Evolutionary conservation across 805 yeast species (phyloP).

Genomic region (Kluyveromyces starmeri): DNA sequence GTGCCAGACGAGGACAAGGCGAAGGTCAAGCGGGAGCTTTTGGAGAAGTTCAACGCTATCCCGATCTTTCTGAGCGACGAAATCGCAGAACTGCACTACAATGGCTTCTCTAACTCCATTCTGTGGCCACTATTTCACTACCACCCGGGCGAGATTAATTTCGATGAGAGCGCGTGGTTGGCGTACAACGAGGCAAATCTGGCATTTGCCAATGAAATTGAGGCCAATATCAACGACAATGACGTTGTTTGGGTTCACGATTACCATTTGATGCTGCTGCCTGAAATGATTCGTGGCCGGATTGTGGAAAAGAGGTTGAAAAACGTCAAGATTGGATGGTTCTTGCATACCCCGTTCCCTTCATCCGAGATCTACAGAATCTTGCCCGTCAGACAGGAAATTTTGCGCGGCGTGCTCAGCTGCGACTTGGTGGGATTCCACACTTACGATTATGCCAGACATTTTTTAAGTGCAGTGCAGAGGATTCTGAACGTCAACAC

Average conservation of each 20-base stretch:
- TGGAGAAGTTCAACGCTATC: constrained; percentile 73
- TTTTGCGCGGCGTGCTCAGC: constrained; percentile 81
- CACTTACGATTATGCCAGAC: constrained; percentile 98
- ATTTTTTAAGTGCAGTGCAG: constrained; percentile 82
- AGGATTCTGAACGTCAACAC: constrained; percentile 76
- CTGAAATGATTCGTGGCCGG: constrained; percentile 70
- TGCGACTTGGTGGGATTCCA: constrained; percentile 97
- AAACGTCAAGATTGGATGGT: constrained; percentile 79
- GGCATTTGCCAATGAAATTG: constrained; percentile 67
- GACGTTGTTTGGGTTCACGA: constrained; percentile 98
- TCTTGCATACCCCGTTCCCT: constrained; percentile 97
- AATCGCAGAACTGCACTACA: constrained; percentile 91
- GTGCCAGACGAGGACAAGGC: constrained; percentile 69
- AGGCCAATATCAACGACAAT: constrained; percentile 60
- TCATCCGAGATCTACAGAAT: constrained; percentile 93
- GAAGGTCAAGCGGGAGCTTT: constrained; percentile 59
- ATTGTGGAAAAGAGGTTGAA: constrained; percentile 36
- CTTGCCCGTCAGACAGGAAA: constrained; percentile 89
- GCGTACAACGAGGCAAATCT: constrained; percentile 92
- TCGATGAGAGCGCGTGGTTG: constrained; percentile 96
- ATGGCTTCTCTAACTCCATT: constrained; percentile 90
- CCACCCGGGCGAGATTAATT: constrained; percentile 98
- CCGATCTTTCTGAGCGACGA: constrained; percentile 86
- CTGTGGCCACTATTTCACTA: constrained; percentile 98
- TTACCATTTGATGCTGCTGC: constrained; percentile 91